Percentiles rank a stretch among this genome's conserved stretches.
These are phyloP conservation scores for Candida buenavistaensis DNA, from an alignment of 1,139 yeast species.

Conservation along the genomic window DNA sequence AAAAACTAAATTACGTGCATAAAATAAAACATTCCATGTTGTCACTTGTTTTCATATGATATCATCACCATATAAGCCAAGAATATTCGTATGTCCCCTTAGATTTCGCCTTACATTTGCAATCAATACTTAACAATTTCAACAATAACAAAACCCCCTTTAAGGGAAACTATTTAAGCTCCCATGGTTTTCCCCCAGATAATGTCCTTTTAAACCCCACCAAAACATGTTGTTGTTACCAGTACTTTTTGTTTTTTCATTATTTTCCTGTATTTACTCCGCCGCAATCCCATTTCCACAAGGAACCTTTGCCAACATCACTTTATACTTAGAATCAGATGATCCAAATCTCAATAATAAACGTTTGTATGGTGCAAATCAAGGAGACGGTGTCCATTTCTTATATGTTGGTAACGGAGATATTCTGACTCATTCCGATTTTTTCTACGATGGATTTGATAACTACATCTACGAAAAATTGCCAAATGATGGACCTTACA, in stretches of 20 bases:
- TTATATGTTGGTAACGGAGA: slow-evolving; percentile 1
- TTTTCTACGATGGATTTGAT: neutral
- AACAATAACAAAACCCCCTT: no score
- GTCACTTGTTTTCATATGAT: slow-evolving; percentile 1
- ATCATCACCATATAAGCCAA: no score
- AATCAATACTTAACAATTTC: no score
- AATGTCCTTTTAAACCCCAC: no score
- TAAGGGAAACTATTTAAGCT: no score
- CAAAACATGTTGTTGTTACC: neutral
- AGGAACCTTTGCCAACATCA: slow-evolving; percentile 2
- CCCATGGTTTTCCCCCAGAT: no score
- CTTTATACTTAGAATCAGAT: neutral
- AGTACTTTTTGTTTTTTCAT: neutral
- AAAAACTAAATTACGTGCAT: neutral
- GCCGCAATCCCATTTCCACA: neutral
- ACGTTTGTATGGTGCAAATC: slow-evolving; percentile 1
- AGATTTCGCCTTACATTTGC: no score
- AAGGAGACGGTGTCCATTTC: slow-evolving; percentile 1
- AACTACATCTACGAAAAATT: neutral
- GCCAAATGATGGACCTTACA: neutral
- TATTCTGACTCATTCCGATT: neutral
- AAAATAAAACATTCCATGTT: neutral
- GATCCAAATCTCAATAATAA: neutral
- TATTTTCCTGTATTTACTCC: neutral
- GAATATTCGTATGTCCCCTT: no score